These are phyloP conservation scores for Vitis cinerea DNA, from an alignment of 164 flowering plant species.

Conservation along the genomic window DNA sequence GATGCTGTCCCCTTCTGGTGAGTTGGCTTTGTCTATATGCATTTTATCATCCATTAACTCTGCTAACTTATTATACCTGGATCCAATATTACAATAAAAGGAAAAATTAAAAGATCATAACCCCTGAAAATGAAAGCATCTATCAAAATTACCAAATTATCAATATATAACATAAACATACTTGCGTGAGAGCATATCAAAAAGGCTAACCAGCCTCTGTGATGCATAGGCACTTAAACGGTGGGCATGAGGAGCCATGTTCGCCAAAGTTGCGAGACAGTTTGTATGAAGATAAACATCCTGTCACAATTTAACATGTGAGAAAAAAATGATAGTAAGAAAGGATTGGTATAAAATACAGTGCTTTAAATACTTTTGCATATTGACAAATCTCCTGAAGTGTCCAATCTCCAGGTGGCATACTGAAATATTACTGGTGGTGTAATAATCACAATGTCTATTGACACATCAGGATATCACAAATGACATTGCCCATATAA, in stretches of 20 bases:
- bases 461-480: too few species aligned
- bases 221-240: conserved; percentile 94
- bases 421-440: too few species aligned
- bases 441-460: too few species aligned
- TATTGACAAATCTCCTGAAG: not conserved
- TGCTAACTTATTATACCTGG: conserved; percentile 73
- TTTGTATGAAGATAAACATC: conserved; percentile 97
- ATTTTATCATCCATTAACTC: conserved; percentile 55
- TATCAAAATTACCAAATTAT: not conserved
- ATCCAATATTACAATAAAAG: conserved; percentile 9
- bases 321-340: not conserved
- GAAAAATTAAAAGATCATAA: not conserved
- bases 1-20: conserved; percentile 38
- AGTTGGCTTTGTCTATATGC: conserved; percentile 31
- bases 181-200: conserved; percentile 96
- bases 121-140: not conserved
- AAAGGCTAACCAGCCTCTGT: conserved; percentile 94
- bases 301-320: conserved; percentile 34
- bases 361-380: not conserved
- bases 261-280: conserved; percentile 94
- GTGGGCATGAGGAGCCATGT: conserved; percentile 97
- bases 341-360: not conserved
- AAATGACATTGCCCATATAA: too few species aligned
- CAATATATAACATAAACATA: conserved; percentile 27
- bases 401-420: not conserved